Conservation (phyloP, 768 basidiomycete genomes). For the Mycena floridula region DNA sequence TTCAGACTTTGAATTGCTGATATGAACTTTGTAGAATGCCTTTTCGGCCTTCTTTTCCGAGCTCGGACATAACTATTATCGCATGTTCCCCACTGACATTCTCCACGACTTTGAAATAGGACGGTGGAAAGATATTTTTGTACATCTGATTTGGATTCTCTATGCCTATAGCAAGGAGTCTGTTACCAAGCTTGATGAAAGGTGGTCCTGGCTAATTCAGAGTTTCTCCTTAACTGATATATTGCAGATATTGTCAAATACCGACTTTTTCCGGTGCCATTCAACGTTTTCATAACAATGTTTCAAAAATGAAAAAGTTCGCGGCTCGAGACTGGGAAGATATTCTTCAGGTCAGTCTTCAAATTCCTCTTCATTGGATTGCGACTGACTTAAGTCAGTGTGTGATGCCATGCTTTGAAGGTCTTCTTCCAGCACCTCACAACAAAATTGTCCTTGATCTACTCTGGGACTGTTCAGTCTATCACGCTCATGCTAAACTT, state of each 20-base stretch:
- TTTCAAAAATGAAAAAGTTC: too few species aligned
- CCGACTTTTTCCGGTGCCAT: constrained; percentile 2
- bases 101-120: constrained; percentile 19
- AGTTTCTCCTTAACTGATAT: constrained; percentile 6
- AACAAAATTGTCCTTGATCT: constrained; percentile 10
- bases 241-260: constrained; percentile 2
- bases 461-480: constrained; percentile 10
- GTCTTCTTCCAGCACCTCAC: constrained; percentile 18
- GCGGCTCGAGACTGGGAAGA: too few species aligned
- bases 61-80: too few species aligned
- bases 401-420: too few species aligned
- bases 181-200: too few species aligned
- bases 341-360: too few species aligned
- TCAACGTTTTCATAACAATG: too few species aligned
- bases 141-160: constrained; percentile 16
- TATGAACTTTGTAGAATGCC: too few species aligned
- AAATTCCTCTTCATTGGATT: background rate
- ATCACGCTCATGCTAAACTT: constrained; percentile 18
- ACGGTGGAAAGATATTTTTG: constrained; percentile 16
- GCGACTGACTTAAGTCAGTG: background rate
- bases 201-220: too few species aligned
- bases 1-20: too few species aligned
- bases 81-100: constrained; percentile 13
- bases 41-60: too few species aligned
- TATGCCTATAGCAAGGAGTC: constrained; percentile 2